Evolutionary conservation across 1,284 basidiomycete species (phyloP).

Genomic region (Gymnopus androsaceus): DNA sequence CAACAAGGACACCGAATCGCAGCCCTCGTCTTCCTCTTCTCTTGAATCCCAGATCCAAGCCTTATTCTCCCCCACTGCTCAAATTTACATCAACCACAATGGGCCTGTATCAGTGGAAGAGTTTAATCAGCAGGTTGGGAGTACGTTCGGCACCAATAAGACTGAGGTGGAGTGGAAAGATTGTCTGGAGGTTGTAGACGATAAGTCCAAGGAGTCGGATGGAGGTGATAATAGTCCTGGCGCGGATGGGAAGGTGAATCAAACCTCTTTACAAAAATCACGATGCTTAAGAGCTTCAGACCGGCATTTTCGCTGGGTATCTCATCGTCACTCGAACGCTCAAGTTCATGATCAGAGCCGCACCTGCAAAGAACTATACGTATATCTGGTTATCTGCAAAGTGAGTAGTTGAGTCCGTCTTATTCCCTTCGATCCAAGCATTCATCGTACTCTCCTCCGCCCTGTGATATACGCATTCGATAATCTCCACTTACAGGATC

Average conservation of each 20-base stretch:
- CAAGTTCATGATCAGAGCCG: constrained; percentile 46
- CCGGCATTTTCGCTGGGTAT: constrained; percentile 42
- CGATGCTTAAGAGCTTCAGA: constrained; percentile 22
- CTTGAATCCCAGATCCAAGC: constrained; percentile 27
- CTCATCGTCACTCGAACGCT: constrained; percentile 43
- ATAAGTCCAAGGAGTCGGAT: not conserved
- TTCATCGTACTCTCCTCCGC: too few species aligned
- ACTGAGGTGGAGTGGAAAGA: constrained; percentile 38
- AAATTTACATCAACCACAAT: constrained; percentile 37
- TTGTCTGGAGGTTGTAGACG: constrained; percentile 28
- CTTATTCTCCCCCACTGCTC: constrained; percentile 35
- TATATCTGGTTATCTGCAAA: constrained; percentile 44
- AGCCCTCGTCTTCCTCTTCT: not conserved
- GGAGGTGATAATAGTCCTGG: too few species aligned
- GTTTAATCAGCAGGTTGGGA: constrained; percentile 29
- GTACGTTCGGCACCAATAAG: constrained; percentile 22
- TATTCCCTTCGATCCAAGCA: not conserved
- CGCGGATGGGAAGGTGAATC: not conserved
- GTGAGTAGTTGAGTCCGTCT: constrained; percentile 28
- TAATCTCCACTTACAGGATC: constrained; percentile 29
- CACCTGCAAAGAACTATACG: constrained; percentile 39
- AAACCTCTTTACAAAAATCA: not conserved
- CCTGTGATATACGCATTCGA: not conserved
- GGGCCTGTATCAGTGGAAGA: constrained; percentile 27
- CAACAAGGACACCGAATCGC: constrained; percentile 17